A percentile compares a stretch with the other conserved stretches of the same genome.
These are phyloP conservation scores for Hirsutella thompsonii DNA, from an alignment of 2,329 filamentous ascomycete genomes.

Conservation along the genomic window DNA sequence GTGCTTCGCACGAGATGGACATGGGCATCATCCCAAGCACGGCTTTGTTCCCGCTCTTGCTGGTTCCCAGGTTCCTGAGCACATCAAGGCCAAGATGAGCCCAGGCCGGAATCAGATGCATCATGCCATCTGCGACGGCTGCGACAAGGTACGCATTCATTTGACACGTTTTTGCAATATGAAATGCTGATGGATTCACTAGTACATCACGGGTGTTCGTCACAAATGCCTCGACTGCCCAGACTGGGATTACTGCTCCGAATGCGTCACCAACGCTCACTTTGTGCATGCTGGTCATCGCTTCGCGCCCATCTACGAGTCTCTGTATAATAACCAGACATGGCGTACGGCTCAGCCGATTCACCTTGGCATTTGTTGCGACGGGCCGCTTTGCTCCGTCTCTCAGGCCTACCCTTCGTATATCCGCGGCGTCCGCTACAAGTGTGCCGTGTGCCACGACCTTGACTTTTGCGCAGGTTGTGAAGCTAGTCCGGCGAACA, in stretches of 20 bases:
- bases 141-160: conserved; percentile 41
- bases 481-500: conserved; percentile 74
- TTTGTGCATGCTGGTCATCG: conserved; percentile 71
- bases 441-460: conserved; percentile 93
- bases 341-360: conserved; percentile 22
- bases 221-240: conserved; percentile 97
- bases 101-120: conserved; percentile 74
- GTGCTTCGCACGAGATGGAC: conserved; percentile 64
- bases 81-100: conserved; percentile 55
- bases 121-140: conserved; percentile 87
- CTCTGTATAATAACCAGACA: conserved; percentile 27
- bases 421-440: conserved; percentile 83
- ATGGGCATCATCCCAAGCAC: conserved; percentile 87
- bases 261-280: conserved; percentile 55
- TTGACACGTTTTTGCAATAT: background rate
- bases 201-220: conserved; percentile 71
- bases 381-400: conserved; percentile 73
- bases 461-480: conserved; percentile 91
- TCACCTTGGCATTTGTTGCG: conserved; percentile 85
- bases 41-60: conserved; percentile 57
- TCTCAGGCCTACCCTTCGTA: conserved; percentile 45
- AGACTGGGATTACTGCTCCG: conserved; percentile 88
- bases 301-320: conserved; percentile 78
- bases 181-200: background rate
- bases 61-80: conserved; percentile 45